Percentiles rank a stretch among this genome's conserved stretches.
These are phyloP conservation scores for Inosperma sp. DNA, from an alignment of 768 basidiomycete genomes.

Conservation along the genomic window DNA sequence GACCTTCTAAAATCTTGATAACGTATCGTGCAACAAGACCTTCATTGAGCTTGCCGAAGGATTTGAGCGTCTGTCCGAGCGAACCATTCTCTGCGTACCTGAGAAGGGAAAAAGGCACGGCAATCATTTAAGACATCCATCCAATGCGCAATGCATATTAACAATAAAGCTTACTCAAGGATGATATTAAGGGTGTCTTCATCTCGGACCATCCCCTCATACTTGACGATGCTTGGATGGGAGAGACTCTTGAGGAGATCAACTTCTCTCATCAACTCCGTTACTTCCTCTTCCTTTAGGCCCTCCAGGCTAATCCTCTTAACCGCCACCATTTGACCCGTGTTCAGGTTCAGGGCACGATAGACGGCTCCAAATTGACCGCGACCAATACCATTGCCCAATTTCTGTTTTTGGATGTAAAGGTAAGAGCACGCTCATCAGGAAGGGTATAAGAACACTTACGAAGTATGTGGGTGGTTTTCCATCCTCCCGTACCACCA, in stretches of 20 bases:
- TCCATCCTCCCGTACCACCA: slow-evolving; percentile 78
- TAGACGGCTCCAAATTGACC: slow-evolving; percentile 98
- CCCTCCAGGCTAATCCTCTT: slow-evolving; percentile 92
- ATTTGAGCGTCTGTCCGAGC: slow-evolving; percentile 85
- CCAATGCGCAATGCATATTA: slow-evolving; percentile 10
- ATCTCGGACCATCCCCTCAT: slow-evolving; percentile 93
- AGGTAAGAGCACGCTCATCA: neutral
- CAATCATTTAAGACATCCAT: no score
- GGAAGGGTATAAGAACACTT: slow-evolving; percentile 31
- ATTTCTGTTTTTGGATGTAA: slow-evolving; percentile 57
- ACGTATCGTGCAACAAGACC: slow-evolving; percentile 88
- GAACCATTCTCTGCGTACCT: slow-evolving; percentile 98
- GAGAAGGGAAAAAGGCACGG: slow-evolving; percentile 14
- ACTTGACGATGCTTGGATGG: slow-evolving; percentile 96
- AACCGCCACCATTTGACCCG: slow-evolving; percentile 98
- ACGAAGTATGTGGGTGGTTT: slow-evolving; percentile 79
- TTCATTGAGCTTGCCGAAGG: slow-evolving; percentile 93
- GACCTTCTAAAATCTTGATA: slow-evolving; percentile 92
- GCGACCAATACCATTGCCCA: slow-evolving; percentile 94
- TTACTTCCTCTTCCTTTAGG: slow-evolving; percentile 85
- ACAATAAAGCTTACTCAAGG: slow-evolving; percentile 68
- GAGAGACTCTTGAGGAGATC: slow-evolving; percentile 85
- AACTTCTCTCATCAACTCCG: slow-evolving; percentile 90
- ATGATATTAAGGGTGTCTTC: slow-evolving; percentile 87
- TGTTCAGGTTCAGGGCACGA: slow-evolving; percentile 87